Conservation (phyloP, 2,329 filamentous ascomycete species). For the Cephalotrichum gorgonifer region DNA sequence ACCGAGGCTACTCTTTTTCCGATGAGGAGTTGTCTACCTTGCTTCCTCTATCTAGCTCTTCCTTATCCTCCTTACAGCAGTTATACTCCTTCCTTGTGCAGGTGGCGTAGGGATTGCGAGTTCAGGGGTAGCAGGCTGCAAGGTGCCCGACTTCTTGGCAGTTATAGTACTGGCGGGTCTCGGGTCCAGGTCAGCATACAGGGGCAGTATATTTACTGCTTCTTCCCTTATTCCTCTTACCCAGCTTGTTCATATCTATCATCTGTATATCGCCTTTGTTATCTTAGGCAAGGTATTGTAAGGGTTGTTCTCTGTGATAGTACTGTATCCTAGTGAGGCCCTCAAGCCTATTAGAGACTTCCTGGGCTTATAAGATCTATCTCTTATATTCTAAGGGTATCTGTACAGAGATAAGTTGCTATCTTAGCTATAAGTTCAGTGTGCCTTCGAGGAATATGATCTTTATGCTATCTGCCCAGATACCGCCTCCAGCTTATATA, state of each 20-base stretch:
- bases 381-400: neutral
- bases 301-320: neutral
- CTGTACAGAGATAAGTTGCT: neutral
- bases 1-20: neutral
- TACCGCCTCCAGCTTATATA: too few species aligned
- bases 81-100: too few species aligned
- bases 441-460: too few species aligned
- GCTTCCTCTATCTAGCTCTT: too few species aligned
- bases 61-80: too few species aligned
- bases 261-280: neutral
- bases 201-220: too few species aligned
- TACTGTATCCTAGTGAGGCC: neutral
- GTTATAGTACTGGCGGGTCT: too few species aligned
- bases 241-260: neutral
- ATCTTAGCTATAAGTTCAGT: neutral
- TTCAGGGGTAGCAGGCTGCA: neutral
- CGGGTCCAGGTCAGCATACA: too few species aligned
- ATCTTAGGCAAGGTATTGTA: neutral
- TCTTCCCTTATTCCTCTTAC: neutral
- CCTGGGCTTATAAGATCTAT: neutral
- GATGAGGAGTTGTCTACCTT: too few species aligned
- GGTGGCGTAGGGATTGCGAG: too few species aligned
- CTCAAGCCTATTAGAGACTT: neutral
- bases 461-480: too few species aligned
- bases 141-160: too few species aligned